Percentiles rank a stretch among this genome's conserved stretches.
phyloP scores from a whole-genome alignment of 768 basidiomycete species.

The Leccinellum albellum region DNA sequence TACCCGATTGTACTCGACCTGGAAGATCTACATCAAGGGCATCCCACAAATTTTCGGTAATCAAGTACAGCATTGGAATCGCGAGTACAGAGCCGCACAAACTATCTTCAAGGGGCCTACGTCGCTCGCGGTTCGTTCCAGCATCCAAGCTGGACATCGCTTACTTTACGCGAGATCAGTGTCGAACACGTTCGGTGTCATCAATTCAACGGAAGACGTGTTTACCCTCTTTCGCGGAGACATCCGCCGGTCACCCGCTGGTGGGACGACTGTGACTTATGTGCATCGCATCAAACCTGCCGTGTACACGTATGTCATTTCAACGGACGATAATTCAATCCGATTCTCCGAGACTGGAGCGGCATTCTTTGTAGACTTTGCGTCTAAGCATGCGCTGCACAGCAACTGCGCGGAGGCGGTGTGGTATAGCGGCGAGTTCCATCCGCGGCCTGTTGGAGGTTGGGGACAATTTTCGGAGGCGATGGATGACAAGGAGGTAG shows the following conservation, averaged over 20 bases:
- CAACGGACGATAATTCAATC: slow-evolving; percentile 68
- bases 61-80: slow-evolving; percentile 63
- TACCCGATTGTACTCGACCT: slow-evolving; percentile 68
- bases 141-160: slow-evolving; percentile 68
- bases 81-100: slow-evolving; percentile 63
- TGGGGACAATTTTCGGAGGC: slow-evolving; percentile 62
- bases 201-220: slow-evolving; percentile 48
- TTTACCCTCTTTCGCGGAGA: slow-evolving; percentile 50
- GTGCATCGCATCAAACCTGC: slow-evolving; percentile 67
- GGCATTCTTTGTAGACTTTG: slow-evolving; percentile 83
- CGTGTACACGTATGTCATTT: slow-evolving; percentile 84
- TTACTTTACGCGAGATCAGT: slow-evolving; percentile 71
- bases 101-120: slow-evolving; percentile 62
- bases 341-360: slow-evolving; percentile 87
- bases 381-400: slow-evolving; percentile 84
- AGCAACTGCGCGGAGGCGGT: slow-evolving; percentile 65
- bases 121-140: slow-evolving; percentile 59
- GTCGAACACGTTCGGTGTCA: slow-evolving; percentile 57
- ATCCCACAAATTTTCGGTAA: slow-evolving; percentile 58
- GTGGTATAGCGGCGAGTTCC: slow-evolving; percentile 77
- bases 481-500: slow-evolving; percentile 49
- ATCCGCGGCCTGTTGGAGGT: slow-evolving; percentile 65
- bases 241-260: slow-evolving; percentile 7
- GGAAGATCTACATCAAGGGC: slow-evolving; percentile 68
- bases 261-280: slow-evolving; percentile 12